These are phyloP conservation scores for Dipodascopsis uninucleata DNA, from an alignment of 805 yeast genomes.

Conservation along the genomic window DNA sequence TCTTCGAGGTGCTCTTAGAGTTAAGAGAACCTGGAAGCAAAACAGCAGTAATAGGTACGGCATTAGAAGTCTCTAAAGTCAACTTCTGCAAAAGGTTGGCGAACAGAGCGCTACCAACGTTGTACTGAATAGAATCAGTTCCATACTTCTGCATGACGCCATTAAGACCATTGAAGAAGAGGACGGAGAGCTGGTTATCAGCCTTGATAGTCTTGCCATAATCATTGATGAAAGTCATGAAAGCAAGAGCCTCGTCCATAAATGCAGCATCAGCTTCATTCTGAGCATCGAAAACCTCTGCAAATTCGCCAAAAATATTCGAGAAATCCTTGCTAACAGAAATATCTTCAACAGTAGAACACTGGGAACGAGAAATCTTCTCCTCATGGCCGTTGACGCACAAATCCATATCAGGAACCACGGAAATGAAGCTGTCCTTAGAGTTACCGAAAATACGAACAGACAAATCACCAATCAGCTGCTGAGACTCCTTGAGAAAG, in stretches of 20 bases:
- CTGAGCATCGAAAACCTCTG: constrained; percentile 18
- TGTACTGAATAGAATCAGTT: constrained; percentile 25
- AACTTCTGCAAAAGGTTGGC: constrained; percentile 27
- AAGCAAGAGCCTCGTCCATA: constrained; percentile 28
- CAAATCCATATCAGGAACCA: constrained; percentile 28
- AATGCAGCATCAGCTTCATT: constrained; percentile 21
- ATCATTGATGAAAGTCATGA: constrained; percentile 22
- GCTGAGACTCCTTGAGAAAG: constrained; percentile 27
- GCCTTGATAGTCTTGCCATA: constrained; percentile 22
- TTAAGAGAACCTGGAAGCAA: constrained; percentile 22
- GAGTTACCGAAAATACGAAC: constrained; percentile 22
- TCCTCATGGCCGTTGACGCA: constrained; percentile 25
- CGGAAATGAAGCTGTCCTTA: constrained; percentile 23
- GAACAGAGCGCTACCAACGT: constrained; percentile 20
- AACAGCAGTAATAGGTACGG: constrained; percentile 26
- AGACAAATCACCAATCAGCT: constrained; percentile 26
- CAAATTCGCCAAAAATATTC: constrained; percentile 21
- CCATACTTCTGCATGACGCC: constrained; percentile 21
- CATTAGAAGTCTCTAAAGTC: constrained; percentile 24
- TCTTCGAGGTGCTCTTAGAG: constrained; percentile 19
- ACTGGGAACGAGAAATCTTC: constrained; percentile 25
- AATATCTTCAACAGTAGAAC: constrained; percentile 12
- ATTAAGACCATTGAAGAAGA: constrained; percentile 24
- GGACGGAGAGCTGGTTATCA: constrained; percentile 26
- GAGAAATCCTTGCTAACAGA: constrained; percentile 18